Percentiles rank a stretch among this genome's conserved stretches.
phyloP scores from a whole-genome alignment of 805 yeast species.

The Trichomonascus vanleenenianus region DNA sequence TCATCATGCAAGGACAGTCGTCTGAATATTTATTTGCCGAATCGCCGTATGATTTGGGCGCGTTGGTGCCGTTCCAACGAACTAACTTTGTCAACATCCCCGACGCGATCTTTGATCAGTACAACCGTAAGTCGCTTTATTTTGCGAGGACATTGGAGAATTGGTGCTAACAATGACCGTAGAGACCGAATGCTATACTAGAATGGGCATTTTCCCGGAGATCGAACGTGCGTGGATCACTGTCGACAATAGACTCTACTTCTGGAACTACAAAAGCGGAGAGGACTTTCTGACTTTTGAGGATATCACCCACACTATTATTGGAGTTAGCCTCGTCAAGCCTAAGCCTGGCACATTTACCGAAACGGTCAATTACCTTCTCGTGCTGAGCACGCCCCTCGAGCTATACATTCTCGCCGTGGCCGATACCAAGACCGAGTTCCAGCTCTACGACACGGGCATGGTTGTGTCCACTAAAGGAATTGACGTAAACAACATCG shows the following conservation, averaged over 20 bases:
- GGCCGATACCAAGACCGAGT: conserved; percentile 38
- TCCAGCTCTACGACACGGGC: conserved; percentile 75
- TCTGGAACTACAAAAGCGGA: conserved; percentile 71
- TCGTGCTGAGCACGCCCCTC: conserved; percentile 72
- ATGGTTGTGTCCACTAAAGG: conserved; percentile 77
- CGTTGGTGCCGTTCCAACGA: conserved; percentile 62
- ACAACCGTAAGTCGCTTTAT: conserved; percentile 41
- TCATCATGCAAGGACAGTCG: conserved; percentile 24
- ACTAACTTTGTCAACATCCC: conserved; percentile 65
- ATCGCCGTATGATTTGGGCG: conserved; percentile 16
- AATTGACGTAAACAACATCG: conserved; percentile 56
- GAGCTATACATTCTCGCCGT: conserved; percentile 74
- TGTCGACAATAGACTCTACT: conserved; percentile 67
- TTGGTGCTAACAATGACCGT: too few species aligned
- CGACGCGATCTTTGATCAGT: conserved; percentile 67
- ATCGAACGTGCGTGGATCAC: conserved; percentile 80
- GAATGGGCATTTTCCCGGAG: conserved; percentile 78
- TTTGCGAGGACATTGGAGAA: too few species aligned
- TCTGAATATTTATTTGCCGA: conserved; percentile 23
- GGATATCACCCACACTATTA: conserved; percentile 68
- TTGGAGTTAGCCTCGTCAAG: conserved; percentile 66
- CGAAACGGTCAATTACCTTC: conserved; percentile 60
- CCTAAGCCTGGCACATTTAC: conserved; percentile 81
- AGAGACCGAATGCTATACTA: conserved; percentile 51
- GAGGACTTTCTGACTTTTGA: conserved; percentile 74